Conservation (phyloP, 768 basidiomycete genomes). For the Lanmaoa pseudosensibilis region DNA sequence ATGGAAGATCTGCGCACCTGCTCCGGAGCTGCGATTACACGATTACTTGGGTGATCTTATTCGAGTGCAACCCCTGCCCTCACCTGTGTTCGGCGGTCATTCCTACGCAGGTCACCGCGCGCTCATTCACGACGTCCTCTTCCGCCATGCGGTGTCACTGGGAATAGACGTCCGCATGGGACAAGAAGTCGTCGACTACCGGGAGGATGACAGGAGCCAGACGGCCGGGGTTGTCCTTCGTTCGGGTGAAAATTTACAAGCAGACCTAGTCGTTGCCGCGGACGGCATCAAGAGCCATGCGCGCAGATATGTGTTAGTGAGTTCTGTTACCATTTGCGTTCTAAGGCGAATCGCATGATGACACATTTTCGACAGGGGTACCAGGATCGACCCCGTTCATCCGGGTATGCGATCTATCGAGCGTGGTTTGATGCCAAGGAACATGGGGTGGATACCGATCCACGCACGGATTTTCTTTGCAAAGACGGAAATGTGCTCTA, state of each 20-base stretch:
- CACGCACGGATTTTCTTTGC: conserved; percentile 19
- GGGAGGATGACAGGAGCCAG: conserved; percentile 7
- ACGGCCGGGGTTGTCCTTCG: conserved; percentile 17
- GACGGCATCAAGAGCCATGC: conserved; percentile 30
- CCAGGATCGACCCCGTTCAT: conserved; percentile 26
- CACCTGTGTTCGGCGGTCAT: conserved; percentile 15
- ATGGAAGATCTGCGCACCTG: conserved; percentile 20
- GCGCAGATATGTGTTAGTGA: conserved; percentile 23
- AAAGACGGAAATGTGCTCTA: conserved; percentile 22
- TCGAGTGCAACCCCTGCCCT: conserved; percentile 14
- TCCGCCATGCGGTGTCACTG: conserved; percentile 22
- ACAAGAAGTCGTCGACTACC: conserved; percentile 24
- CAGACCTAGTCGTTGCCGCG: conserved; percentile 31
- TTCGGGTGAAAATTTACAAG: conserved; percentile 16
- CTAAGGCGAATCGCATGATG: neutral
- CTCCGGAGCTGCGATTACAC: conserved; percentile 11
- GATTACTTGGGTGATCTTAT: conserved; percentile 25
- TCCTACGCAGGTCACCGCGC: conserved; percentile 26
- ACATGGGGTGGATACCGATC: conserved; percentile 23
- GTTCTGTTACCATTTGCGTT: neutral
- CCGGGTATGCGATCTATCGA: conserved; percentile 31
- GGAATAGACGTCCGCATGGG: conserved; percentile 26
- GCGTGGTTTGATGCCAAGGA: conserved; percentile 30
- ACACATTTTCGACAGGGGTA: conserved; percentile 18
- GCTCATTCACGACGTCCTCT: conserved; percentile 22